Evolutionary conservation across 2,329 filamentous ascomycete genomes (phyloP).

Genomic region (Fusarium pseudocircinatum): DNA sequence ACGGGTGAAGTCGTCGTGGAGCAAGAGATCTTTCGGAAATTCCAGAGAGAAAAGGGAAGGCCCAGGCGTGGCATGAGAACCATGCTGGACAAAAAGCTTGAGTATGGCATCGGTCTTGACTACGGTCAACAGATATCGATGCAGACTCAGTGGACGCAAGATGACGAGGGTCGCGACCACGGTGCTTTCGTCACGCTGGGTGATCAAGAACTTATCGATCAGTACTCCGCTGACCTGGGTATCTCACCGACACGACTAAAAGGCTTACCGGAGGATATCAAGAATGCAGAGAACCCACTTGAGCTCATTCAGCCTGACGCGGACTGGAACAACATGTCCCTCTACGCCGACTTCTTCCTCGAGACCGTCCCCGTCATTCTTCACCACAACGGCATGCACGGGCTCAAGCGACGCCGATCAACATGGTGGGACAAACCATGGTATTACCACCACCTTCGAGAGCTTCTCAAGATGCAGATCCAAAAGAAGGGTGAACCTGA

Average conservation of each 20-base stretch:
- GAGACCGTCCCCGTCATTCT: background rate
- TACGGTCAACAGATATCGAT: background rate
- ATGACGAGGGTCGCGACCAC: background rate
- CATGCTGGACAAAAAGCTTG: background rate
- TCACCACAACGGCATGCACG: slow-evolving; percentile 4
- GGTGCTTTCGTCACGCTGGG: background rate
- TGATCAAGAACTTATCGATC: background rate
- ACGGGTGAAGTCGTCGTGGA: background rate
- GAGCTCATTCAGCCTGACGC: background rate
- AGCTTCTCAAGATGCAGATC: background rate
- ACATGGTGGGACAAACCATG: slow-evolving; percentile 13
- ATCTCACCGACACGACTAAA: background rate
- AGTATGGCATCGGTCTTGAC: background rate
- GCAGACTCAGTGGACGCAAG: background rate
- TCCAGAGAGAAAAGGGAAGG: background rate
- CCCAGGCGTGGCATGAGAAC: accelerated
- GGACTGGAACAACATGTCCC: background rate
- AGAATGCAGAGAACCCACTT: background rate
- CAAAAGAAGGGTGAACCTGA: background rate
- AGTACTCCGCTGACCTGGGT: background rate
- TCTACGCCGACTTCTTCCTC: slow-evolving; percentile 3
- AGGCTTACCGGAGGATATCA: background rate
- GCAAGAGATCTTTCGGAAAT: background rate
- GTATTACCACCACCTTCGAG: background rate
- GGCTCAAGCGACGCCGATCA: background rate